phyloP scores from a whole-genome alignment of 2,329 filamentous ascomycete species.

The Aspergillus phoenicis region DNA sequence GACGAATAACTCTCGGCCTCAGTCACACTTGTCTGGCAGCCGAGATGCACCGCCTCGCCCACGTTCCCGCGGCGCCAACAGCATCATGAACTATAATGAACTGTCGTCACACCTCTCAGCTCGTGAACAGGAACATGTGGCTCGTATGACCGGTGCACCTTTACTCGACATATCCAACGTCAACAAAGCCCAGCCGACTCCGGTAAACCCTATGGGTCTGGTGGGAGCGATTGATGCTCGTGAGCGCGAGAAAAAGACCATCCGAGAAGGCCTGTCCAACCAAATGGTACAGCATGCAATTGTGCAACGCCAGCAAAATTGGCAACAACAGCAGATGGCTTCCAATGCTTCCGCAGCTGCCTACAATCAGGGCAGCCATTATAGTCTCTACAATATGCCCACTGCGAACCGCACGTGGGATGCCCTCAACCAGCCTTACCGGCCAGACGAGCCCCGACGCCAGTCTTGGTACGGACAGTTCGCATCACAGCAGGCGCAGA shows the following conservation, averaged over 20 bases:
- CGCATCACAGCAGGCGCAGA: conserved; percentile 27
- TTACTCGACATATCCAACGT: conserved; percentile 67
- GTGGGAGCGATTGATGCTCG: conserved; percentile 78
- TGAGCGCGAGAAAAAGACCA: conserved; percentile 74
- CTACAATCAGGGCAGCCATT: conserved; percentile 21
- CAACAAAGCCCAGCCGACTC: conserved; percentile 55
- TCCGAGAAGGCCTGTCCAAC: conserved; percentile 69
- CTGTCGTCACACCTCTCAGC: conserved; percentile 70
- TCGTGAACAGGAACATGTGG: conserved; percentile 85
- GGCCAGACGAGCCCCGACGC: conserved; percentile 36
- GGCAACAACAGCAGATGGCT: conserved; percentile 45
- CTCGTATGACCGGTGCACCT: conserved; percentile 75
- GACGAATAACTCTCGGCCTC: conserved; percentile 35
- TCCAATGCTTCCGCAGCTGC: conserved; percentile 19
- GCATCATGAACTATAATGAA: conserved; percentile 54
- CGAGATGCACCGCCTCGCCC: conserved; percentile 31
- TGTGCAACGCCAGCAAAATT: conserved; percentile 64
- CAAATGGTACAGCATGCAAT: conserved; percentile 75
- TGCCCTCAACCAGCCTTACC: conserved; percentile 35
- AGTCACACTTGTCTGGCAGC: conserved; percentile 36
- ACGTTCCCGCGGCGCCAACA: conserved; percentile 61
- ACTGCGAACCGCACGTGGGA: conserved; percentile 42
- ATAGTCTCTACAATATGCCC: conserved; percentile 39
- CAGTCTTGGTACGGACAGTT: conserved; percentile 38
- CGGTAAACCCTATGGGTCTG: conserved; percentile 59